These are phyloP conservation scores for Avena eriantha DNA, from an alignment of 176 grass and related monocot genomes.

Conservation along the genomic window DNA sequence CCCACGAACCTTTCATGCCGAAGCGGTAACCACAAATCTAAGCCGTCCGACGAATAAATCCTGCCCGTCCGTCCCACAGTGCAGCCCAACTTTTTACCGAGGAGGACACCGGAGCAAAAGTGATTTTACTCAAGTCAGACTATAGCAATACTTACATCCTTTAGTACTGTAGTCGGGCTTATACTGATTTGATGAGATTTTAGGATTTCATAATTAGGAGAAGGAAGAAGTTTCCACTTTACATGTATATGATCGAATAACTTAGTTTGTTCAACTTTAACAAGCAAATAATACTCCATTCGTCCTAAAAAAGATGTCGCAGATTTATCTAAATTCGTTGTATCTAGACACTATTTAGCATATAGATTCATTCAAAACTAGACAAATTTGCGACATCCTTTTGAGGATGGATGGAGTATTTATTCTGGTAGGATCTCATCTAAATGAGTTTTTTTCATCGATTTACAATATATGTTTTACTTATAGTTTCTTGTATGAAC, in stretches of 20 bases:
- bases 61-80: too few relatives aligned
- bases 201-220: slow-evolving; percentile 96
- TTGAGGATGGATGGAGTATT: neutral
- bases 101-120: too few relatives aligned
- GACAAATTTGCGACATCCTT: too few relatives aligned
- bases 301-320: too few relatives aligned
- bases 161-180: neutral
- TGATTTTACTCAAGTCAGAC: slow-evolving; percentile 75
- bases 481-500: neutral
- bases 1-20: too few relatives aligned
- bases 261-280: slow-evolving; percentile 11
- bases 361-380: too few relatives aligned
- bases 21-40: too few relatives aligned
- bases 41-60: too few relatives aligned
- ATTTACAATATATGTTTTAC: neutral
- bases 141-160: neutral
- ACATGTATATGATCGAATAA: slow-evolving; percentile 66
- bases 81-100: too few relatives aligned
- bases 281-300: neutral
- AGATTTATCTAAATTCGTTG: too few relatives aligned
- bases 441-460: neutral
- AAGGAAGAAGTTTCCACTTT: slow-evolving; percentile 84
- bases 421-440: neutral
- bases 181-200: slow-evolving; percentile 39
- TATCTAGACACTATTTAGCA: too few relatives aligned